phyloP scores from a whole-genome alignment of 345 rosid genomes.

The Eucalyptus melliodora region DNA sequence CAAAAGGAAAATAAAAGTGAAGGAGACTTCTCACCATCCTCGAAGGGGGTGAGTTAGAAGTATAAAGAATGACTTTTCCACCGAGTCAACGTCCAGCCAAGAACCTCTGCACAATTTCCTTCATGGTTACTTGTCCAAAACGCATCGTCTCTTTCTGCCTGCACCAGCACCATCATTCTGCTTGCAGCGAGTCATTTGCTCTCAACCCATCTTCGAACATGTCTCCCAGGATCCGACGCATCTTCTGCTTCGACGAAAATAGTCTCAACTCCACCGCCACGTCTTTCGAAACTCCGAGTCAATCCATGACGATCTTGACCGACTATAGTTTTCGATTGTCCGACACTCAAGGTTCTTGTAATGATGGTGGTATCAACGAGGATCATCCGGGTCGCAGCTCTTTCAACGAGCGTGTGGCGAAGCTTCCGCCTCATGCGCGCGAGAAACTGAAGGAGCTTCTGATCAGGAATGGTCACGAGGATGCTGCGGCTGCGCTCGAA shows the following conservation, averaged over 20 bases:
- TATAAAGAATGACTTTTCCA: background rate
- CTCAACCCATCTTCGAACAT: background rate
- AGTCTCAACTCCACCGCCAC: background rate
- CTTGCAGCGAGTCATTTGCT: background rate
- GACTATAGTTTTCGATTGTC: background rate
- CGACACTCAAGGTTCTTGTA: background rate
- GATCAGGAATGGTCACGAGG: background rate
- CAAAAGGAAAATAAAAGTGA: background rate
- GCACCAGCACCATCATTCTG: background rate
- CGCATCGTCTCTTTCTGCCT: background rate
- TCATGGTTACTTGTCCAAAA: background rate
- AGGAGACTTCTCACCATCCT: background rate
- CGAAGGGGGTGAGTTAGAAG: background rate
- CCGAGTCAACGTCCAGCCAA: background rate
- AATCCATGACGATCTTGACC: background rate
- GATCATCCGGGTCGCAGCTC: background rate
- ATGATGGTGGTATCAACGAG: background rate
- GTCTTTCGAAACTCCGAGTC: background rate
- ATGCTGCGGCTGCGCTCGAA: background rate
- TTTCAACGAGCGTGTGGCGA: background rate
- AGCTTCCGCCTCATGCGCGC: background rate
- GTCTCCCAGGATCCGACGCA: background rate
- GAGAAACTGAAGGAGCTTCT: background rate
- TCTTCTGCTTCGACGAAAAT: background rate
- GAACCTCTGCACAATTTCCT: background rate